Evolutionary conservation across 192 early-diverging fungal species (phyloP).

Genomic region (Ambispora gerdemannii): DNA sequence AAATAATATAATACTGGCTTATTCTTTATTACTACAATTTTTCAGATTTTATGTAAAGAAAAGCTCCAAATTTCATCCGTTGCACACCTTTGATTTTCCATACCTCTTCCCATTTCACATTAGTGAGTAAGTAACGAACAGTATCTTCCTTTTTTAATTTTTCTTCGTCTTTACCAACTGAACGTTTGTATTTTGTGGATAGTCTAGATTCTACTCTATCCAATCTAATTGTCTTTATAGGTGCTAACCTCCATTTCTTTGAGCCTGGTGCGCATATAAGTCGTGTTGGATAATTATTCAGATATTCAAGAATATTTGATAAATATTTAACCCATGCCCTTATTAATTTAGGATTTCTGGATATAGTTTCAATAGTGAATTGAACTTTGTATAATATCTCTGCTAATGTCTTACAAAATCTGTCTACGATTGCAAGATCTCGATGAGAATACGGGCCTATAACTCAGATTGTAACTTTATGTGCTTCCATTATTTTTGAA

Average conservation of each 20-base stretch:
- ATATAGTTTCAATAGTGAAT: neutral
- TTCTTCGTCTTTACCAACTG: constrained; percentile 13
- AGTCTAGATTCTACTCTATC: neutral
- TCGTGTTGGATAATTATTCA: constrained; percentile 17
- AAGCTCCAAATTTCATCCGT: constrained; percentile 4
- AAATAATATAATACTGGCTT: constrained; percentile 14
- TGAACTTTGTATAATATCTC: constrained; percentile 11
- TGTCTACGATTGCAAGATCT: constrained; percentile 1
- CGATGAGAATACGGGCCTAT: neutral
- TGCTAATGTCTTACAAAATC: neutral
- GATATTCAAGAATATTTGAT: constrained; percentile 6
- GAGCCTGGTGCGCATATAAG: too few species aligned
- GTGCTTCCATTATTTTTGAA: constrained; percentile 1
- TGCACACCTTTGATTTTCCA: neutral
- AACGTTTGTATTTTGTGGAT: constrained; percentile 11
- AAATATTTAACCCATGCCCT: constrained; percentile 1
- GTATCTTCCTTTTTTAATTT: constrained; percentile 6
- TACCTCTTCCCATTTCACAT: neutral
- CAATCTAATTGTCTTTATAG: constrained; percentile 9
- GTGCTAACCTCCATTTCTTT: neutral
- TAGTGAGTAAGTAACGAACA: constrained; percentile 13
- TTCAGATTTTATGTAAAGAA: constrained; percentile 5
- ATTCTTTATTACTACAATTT: constrained; percentile 13
- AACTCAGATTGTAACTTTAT: constrained; percentile 13
- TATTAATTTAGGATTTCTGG: neutral